These are phyloP conservation scores for Fusarium sp. DNA, from an alignment of 2,329 filamentous ascomycete species.

Conservation along the genomic window DNA sequence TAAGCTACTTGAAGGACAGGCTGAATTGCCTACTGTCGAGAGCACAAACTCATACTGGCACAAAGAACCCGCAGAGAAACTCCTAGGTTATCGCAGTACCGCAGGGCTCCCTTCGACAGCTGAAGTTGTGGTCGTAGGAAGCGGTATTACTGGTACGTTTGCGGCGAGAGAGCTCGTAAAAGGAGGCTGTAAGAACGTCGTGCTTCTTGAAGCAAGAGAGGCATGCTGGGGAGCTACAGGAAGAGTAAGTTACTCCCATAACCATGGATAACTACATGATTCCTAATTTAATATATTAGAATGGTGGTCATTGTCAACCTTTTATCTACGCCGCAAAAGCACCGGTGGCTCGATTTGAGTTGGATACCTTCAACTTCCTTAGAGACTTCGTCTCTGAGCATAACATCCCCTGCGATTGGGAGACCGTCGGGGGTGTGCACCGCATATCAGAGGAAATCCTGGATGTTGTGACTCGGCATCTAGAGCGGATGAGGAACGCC, in stretches of 20 bases:
- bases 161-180: constrained; percentile 72
- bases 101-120: constrained; percentile 68
- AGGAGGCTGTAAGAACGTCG: constrained; percentile 61
- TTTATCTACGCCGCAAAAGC: constrained; percentile 70
- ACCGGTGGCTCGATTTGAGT: constrained; percentile 76
- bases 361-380: constrained; percentile 73
- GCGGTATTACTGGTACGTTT: constrained; percentile 80
- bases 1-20: constrained; percentile 51
- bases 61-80: constrained; percentile 69
- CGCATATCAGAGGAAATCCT: constrained; percentile 68
- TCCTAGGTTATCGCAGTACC: constrained; percentile 77
- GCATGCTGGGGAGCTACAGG: constrained; percentile 87
- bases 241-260: constrained; percentile 63
- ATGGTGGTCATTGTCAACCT: constrained; percentile 81
- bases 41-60: constrained; percentile 81
- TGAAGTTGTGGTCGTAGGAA: constrained; percentile 79
- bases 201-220: constrained; percentile 82
- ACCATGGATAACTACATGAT: not conserved
- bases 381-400: constrained; percentile 66
- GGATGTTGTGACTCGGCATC: constrained; percentile 59
- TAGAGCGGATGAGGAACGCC: constrained; percentile 60
- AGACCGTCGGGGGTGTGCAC: constrained; percentile 70
- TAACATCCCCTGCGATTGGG: constrained; percentile 76
- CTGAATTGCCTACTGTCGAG: constrained; percentile 68
- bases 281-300: constrained; percentile 53